These are phyloP conservation scores for Solanum hybrid DNA, from an alignment of 305 asterid species.

Conservation along the genomic window DNA sequence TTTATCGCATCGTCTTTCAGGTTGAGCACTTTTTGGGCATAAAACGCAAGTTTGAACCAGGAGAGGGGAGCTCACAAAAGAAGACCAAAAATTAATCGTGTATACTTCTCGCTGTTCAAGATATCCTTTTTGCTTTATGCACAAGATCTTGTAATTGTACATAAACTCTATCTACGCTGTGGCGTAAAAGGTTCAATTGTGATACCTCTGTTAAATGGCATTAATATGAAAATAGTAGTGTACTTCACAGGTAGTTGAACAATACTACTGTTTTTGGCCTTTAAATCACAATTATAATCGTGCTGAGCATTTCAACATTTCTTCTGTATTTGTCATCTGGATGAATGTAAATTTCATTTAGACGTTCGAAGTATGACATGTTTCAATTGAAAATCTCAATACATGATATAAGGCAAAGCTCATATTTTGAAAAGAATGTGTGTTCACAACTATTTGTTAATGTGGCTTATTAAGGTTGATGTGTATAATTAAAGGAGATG, in stretches of 20 bases:
- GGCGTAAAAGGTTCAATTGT: neutral
- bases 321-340: neutral
- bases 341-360: neutral
- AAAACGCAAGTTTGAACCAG: constrained; percentile 63
- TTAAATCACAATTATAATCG: neutral
- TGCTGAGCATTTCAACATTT: neutral
- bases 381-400: neutral
- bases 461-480: neutral
- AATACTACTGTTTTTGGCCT: neutral
- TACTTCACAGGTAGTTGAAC: neutral
- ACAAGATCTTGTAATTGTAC: constrained; percentile 2
- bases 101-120: neutral
- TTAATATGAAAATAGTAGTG: neutral
- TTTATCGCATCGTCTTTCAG: constrained; percentile 23
- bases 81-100: constrained; percentile 49
- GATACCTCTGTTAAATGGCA: neutral
- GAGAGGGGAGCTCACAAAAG: constrained; percentile 41
- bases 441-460: too few species aligned
- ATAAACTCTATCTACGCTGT: neutral
- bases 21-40: constrained; percentile 83
- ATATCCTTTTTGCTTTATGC: neutral
- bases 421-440: neutral
- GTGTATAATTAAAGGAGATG: fast-evolving
- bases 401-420: neutral
- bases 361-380: neutral